Evolutionary conservation across 2,329 filamentous ascomycete genomes (phyloP).

Genomic region (Colletotrichum agaves): DNA sequence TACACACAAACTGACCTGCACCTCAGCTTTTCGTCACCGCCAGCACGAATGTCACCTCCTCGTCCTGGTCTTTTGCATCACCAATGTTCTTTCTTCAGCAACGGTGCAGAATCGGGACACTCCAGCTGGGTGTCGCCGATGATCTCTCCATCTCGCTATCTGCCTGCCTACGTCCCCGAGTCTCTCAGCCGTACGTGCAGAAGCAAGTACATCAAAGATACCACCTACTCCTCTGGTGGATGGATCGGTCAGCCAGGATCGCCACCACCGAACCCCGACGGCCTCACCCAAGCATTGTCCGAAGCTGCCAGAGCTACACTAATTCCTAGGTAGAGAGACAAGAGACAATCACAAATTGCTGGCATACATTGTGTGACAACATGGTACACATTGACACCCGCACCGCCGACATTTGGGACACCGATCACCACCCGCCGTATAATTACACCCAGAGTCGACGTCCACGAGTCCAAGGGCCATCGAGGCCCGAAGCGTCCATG

Average conservation of each 20-base stretch:
- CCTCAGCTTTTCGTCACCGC: background rate
- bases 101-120: background rate
- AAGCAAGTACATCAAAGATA: background rate
- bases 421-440: slow-evolving; percentile 26
- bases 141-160: background rate
- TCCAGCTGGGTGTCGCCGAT: background rate
- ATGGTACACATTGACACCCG: slow-evolving; percentile 22
- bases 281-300: slow-evolving; percentile 31
- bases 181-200: background rate
- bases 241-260: slow-evolving; percentile 17
- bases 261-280: slow-evolving; percentile 36
- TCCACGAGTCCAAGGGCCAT: slow-evolving; percentile 5
- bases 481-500: slow-evolving; percentile 20
- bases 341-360: background rate
- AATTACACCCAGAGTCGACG: slow-evolving; percentile 28
- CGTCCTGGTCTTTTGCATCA: background rate
- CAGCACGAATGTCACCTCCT: background rate
- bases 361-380: background rate
- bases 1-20: background rate
- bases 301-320: slow-evolving; percentile 5
- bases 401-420: slow-evolving; percentile 22
- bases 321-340: background rate
- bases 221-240: background rate
- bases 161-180: too few relatives aligned
- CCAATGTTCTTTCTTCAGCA: slow-evolving; percentile 13